Evolutionary conservation across 1,284 basidiomycete species (phyloP), one percentile per base, ranked within the genome.

Genomic region (Chalciporus piperatoides): DNA sequence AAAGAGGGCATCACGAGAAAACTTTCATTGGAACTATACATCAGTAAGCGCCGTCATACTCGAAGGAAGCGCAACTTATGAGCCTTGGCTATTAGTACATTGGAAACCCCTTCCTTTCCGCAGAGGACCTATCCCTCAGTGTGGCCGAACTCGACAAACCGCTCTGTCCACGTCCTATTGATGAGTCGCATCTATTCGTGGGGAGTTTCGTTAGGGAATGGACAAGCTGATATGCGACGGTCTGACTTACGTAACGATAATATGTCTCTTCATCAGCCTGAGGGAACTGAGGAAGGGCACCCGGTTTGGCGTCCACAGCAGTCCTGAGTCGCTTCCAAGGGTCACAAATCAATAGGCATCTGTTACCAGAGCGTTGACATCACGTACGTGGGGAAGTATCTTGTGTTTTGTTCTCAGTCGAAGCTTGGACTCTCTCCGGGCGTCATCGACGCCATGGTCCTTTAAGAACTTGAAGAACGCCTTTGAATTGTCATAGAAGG

Each of bases 381-480:
- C 12, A 60, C 61, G 27, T 21, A 63, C 64, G 12, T 64, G 61
- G 33, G 63, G 59, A 6, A 64, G 27, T 28, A 63, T 62, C 38
- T 42, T 58, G 48, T 64, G 59, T 6, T 23, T 12, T 15, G 41
- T 39, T 42, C 61, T 65, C 28, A 56, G 33, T 36, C 57, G 50
- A 5, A 70, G 57, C 25, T 49, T 56, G 21, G 32, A 38, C 19
- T 35, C 15, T 9, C 21, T 9, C 1, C 53, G 42, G 4, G 46
- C 41, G 6, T 48, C 33, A 8, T 47, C 38, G 14, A 58, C 48
- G 27, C 59, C 56, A 15, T 50, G 56, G 23, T 53, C 41, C 39
- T 50, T 56, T 48, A 65, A 58, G 50, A 62, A 68, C 46, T 49
- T 50, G 42, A 46, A 51, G 43, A 69, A 69, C 7, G 58, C 54